These are phyloP conservation scores for Ceratocystis ficicola DNA, from an alignment of 2,329 filamentous ascomycete species.

Conservation along the genomic window DNA sequence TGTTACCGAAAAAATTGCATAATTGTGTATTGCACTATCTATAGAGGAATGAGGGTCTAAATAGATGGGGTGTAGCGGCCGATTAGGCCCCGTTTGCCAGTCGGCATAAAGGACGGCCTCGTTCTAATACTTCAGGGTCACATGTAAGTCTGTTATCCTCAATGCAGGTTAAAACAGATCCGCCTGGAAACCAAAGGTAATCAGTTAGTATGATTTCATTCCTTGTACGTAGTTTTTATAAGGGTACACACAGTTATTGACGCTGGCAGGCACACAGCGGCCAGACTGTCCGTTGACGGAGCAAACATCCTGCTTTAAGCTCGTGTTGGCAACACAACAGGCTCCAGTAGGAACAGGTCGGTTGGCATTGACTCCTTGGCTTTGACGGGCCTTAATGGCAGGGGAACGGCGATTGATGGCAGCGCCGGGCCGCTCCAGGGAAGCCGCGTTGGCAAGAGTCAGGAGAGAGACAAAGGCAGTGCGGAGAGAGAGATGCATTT, in stretches of 20 bases:
- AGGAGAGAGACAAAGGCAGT: conserved; percentile 26
- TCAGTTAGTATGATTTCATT: conserved; percentile 1
- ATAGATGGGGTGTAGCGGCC: neutral
- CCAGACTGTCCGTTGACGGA: conserved; percentile 28
- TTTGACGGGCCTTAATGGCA: conserved; percentile 22
- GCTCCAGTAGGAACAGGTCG: conserved; percentile 29
- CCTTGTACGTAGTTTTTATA: too few species aligned
- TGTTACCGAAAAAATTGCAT: neutral
- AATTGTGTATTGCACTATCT: neutral
- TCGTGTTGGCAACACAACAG: conserved; percentile 30
- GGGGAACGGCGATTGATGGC: conserved; percentile 25
- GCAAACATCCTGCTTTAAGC: conserved; percentile 32
- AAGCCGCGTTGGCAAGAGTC: conserved; percentile 24
- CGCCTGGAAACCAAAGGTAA: conserved; percentile 23
- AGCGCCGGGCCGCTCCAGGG: conserved; percentile 4
- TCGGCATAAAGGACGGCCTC: conserved; percentile 28
- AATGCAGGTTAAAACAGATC: conserved; percentile 26
- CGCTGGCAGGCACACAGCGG: conserved; percentile 29
- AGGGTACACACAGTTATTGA: conserved; percentile 29
- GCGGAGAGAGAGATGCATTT: conserved; percentile 27
- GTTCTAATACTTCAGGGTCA: conserved; percentile 26
- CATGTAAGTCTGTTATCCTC: conserved; percentile 27
- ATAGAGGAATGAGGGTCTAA: neutral
- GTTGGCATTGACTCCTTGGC: conserved; percentile 28
- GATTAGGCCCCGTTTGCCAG: conserved; percentile 18